phyloP scores from a whole-genome alignment of 2,329 filamentous ascomycete species.

The Xylaria sp. region DNA sequence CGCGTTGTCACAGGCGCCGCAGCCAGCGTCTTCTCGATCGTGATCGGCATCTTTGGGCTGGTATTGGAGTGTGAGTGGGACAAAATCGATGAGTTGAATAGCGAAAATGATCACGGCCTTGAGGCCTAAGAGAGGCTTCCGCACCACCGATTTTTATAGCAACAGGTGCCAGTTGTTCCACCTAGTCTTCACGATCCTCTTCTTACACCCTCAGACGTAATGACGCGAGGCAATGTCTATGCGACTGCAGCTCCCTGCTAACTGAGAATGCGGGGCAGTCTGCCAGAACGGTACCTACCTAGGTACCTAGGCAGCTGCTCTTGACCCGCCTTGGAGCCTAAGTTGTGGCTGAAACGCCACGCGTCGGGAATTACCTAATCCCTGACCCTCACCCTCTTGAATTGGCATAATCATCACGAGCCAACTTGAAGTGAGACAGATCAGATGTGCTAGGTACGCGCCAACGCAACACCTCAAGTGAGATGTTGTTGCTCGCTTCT shows the following conservation, averaged over 20 bases:
- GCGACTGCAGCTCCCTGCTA: slow-evolving; percentile 27
- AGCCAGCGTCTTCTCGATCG: slow-evolving; percentile 79
- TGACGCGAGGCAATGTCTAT: slow-evolving; percentile 29
- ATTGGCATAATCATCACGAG: neutral
- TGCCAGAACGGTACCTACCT: neutral
- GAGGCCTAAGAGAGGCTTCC: neutral
- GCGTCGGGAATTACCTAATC: slow-evolving; percentile 16
- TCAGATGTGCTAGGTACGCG: too few relatives aligned
- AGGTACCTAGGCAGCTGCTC: neutral
- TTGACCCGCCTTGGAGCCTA: slow-evolving; percentile 22
- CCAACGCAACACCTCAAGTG: too few relatives aligned
- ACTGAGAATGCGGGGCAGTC: slow-evolving; percentile 22
- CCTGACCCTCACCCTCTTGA: neutral
- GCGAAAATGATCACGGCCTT: slow-evolving; percentile 17
- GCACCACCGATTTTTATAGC: neutral
- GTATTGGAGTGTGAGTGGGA: neutral
- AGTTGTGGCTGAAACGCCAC: slow-evolving; percentile 44
- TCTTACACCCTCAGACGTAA: slow-evolving; percentile 15
- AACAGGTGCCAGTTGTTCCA: slow-evolving; percentile 17
- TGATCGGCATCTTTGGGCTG: slow-evolving; percentile 60
- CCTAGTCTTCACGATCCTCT: slow-evolving; percentile 18
- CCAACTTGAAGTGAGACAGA: too few relatives aligned
- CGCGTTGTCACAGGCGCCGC: slow-evolving; percentile 84
- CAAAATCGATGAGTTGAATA: neutral
- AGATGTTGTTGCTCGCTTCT: too few relatives aligned